These are phyloP conservation scores for Agrocybe pediades DNA, from an alignment of 768 basidiomycete genomes.

Conservation along the genomic window DNA sequence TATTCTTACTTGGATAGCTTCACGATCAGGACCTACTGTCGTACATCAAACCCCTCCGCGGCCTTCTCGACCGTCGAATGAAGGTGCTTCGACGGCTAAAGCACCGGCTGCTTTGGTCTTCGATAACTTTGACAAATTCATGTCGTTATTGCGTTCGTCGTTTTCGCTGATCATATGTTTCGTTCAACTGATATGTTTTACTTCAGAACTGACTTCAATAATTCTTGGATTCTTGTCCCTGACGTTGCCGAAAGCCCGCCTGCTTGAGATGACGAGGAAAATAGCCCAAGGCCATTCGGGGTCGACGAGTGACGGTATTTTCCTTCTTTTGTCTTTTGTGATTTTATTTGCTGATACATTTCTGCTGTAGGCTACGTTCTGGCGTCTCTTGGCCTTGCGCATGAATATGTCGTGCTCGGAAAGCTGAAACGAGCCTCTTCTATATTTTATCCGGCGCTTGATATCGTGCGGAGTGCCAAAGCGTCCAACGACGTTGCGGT, in stretches of 20 bases:
- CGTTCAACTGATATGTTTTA: background rate
- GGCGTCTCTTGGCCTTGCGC: constrained; percentile 71
- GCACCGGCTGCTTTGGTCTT: constrained; percentile 22
- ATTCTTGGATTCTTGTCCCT: constrained; percentile 74
- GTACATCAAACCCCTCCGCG: constrained; percentile 25
- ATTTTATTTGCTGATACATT: background rate
- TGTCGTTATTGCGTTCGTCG: constrained; percentile 56
- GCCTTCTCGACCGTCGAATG: constrained; percentile 21
- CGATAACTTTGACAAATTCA: constrained; percentile 43
- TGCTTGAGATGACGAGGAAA: constrained; percentile 64
- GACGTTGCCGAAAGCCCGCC: constrained; percentile 62
- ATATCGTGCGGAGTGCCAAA: constrained; percentile 40
- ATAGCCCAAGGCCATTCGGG: constrained; percentile 54
- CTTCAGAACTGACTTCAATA: constrained; percentile 53
- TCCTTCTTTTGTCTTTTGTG: background rate
- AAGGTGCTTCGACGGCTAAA: constrained; percentile 13
- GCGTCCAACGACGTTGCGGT: constrained; percentile 55
- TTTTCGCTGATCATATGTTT: background rate
- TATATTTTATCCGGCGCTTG: constrained; percentile 64
- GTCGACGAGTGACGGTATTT: constrained; percentile 47
- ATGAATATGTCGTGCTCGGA: constrained; percentile 80
- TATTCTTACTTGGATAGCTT: constrained; percentile 17
- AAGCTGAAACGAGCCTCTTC: constrained; percentile 64
- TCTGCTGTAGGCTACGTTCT: constrained; percentile 53
- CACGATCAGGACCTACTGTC: constrained; percentile 32